A percentile compares a stretch with the other conserved stretches of the same genome.
Conservation (phyloP, 2,329 filamentous ascomycete genomes). For the Fusarium veterinarium region DNA sequence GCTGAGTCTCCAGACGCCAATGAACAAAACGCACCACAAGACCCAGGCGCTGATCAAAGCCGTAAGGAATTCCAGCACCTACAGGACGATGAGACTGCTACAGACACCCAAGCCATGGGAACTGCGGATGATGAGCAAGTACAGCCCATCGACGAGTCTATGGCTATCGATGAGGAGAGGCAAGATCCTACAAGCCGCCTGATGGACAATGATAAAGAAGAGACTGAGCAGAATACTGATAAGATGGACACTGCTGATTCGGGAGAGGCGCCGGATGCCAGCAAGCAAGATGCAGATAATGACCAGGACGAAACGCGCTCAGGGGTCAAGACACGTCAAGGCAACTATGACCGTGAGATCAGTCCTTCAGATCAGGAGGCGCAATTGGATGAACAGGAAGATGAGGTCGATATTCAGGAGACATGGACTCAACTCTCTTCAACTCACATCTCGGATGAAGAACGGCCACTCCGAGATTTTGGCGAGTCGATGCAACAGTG, state of each 20-base stretch:
- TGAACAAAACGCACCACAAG: slow-evolving; percentile 57
- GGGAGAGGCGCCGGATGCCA: slow-evolving; percentile 54
- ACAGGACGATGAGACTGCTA: slow-evolving; percentile 80
- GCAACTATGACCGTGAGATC: slow-evolving; percentile 66
- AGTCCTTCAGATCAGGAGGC: slow-evolving; percentile 57
- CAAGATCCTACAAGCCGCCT: slow-evolving; percentile 60
- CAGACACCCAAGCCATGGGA: slow-evolving; percentile 93
- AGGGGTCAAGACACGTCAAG: slow-evolving; percentile 69
- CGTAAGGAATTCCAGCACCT: slow-evolving; percentile 94
- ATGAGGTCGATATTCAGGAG: slow-evolving; percentile 61
- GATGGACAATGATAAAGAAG: slow-evolving; percentile 67
- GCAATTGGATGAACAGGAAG: slow-evolving; percentile 59
- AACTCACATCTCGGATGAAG: slow-evolving; percentile 73
- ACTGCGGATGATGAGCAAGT: slow-evolving; percentile 89
- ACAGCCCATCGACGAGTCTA: slow-evolving; percentile 85
- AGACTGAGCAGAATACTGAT: slow-evolving; percentile 58
- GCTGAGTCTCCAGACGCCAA: slow-evolving; percentile 56
- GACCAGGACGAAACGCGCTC: slow-evolving; percentile 66
- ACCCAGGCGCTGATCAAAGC: slow-evolving; percentile 66
- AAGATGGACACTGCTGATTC: slow-evolving; percentile 56
- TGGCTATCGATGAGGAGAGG: slow-evolving; percentile 81
- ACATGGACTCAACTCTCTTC: slow-evolving; percentile 73
- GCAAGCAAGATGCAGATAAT: slow-evolving; percentile 55
- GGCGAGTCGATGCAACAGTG: slow-evolving; percentile 77
- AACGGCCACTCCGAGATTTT: slow-evolving; percentile 59